phyloP scores from a whole-genome alignment of 2,329 filamentous ascomycete species.

The Scolecobasidium constrictum region DNA sequence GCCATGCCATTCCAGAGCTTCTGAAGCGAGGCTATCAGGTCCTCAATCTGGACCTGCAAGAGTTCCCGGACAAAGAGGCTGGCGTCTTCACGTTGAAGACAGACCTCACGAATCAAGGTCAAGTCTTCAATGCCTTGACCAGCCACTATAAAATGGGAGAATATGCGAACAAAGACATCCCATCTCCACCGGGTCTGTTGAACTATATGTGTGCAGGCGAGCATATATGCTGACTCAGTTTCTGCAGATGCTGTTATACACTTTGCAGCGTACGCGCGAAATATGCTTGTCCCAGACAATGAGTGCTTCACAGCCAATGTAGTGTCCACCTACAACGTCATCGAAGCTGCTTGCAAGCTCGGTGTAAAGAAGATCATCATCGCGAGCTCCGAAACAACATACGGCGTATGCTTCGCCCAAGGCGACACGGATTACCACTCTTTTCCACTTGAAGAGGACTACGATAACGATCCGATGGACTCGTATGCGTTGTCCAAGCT shows the following conservation, averaged over 20 bases:
- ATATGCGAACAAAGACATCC: constrained; percentile 33
- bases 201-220: too few relatives aligned
- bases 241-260: constrained; percentile 54
- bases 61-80: constrained; percentile 32
- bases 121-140: constrained; percentile 45
- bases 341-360: constrained; percentile 52
- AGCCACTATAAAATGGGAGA: constrained; percentile 45
- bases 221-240: too few relatives aligned
- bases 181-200: constrained; percentile 38
- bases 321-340: constrained; percentile 47
- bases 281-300: constrained; percentile 51
- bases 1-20: constrained; percentile 43
- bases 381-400: constrained; percentile 48
- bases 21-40: constrained; percentile 39
- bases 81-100: constrained; percentile 46
- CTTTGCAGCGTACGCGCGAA: constrained; percentile 47
- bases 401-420: constrained; percentile 51
- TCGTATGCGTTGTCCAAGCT: constrained; percentile 51
- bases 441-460: constrained; percentile 49
- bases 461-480: constrained; percentile 50
- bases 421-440: constrained; percentile 45
- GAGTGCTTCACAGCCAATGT: constrained; percentile 48
- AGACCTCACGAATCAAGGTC: constrained; percentile 44
- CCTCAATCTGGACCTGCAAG: constrained; percentile 44
- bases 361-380: constrained; percentile 53